A percentile compares a stretch with the other conserved stretches of the same genome.
Conservation (phyloP, 768 basidiomycete species). For the Tulasnella sp. region DNA sequence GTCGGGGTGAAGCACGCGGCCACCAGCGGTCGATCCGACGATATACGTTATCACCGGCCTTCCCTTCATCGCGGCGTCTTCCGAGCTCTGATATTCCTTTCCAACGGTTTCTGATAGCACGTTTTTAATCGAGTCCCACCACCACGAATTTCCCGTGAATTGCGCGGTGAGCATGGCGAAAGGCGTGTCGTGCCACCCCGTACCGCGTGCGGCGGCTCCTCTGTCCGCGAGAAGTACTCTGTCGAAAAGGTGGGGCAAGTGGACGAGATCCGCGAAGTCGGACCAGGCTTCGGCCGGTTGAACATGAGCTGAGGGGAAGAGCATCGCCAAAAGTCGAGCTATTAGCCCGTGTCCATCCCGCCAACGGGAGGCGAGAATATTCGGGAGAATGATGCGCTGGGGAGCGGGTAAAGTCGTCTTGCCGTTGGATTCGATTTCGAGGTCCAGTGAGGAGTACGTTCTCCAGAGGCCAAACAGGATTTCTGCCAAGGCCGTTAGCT, state of each 20-base stretch:
- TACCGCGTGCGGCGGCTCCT: slow-evolving; percentile 39
- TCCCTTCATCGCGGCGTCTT: neutral
- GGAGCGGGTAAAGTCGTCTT: slow-evolving; percentile 49
- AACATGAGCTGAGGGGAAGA: slow-evolving; percentile 55
- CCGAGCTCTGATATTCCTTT: neutral
- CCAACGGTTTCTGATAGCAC: neutral
- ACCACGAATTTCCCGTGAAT: slow-evolving; percentile 60
- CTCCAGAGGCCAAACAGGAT: slow-evolving; percentile 61
- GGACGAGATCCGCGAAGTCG: slow-evolving; percentile 51
- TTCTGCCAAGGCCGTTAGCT: slow-evolving; percentile 26
- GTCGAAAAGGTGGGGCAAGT: slow-evolving; percentile 60
- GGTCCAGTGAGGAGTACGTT: slow-evolving; percentile 55
- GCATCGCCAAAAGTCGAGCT: slow-evolving; percentile 52
- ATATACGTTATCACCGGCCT: slow-evolving; percentile 32
- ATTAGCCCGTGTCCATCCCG: slow-evolving; percentile 43
- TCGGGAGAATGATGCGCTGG: slow-evolving; percentile 61
- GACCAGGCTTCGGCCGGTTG: slow-evolving; percentile 70
- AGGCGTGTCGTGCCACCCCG: neutral
- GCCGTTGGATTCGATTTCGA: slow-evolving; percentile 28
- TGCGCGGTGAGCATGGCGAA: slow-evolving; percentile 32
- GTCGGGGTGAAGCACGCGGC: slow-evolving; percentile 26
- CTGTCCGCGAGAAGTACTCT: slow-evolving; percentile 69
- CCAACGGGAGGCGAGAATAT: slow-evolving; percentile 40
- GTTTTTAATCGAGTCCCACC: slow-evolving; percentile 58
- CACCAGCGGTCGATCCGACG: slow-evolving; percentile 28